phyloP scores from a whole-genome alignment of 176 grass and related monocot species.

The Avena eriantha region DNA sequence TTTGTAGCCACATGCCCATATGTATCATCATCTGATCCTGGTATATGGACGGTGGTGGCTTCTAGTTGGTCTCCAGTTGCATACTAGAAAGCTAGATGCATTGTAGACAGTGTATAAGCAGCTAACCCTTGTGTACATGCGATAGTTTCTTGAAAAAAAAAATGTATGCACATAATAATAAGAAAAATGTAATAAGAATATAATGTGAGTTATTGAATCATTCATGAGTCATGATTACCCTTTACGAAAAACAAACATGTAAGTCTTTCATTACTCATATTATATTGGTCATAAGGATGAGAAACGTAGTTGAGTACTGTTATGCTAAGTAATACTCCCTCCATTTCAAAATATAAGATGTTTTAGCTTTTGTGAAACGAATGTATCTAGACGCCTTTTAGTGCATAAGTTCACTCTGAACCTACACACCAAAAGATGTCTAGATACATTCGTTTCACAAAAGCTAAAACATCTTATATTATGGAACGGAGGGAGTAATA shows the following conservation, averaged over 20 bases:
- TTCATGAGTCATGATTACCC: neutral
- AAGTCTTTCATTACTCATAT: too few species aligned
- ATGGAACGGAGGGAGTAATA: neutral
- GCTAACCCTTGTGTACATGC: neutral
- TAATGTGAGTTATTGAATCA: neutral
- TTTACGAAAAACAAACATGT: neutral
- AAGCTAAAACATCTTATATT: too few species aligned
- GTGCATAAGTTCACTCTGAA: too few species aligned
- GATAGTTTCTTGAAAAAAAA: neutral
- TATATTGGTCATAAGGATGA: too few species aligned
- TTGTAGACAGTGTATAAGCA: neutral
- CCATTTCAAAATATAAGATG: too few species aligned
- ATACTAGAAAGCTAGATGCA: conserved; percentile 21
- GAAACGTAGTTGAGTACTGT: too few species aligned
- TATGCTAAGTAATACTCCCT: too few species aligned
- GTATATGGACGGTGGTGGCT: conserved; percentile 35
- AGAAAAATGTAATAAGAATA: neutral
- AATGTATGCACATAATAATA: neutral
- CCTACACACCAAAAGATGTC: too few species aligned
- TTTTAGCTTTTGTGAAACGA: too few species aligned
- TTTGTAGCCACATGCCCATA: neutral
- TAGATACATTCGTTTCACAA: too few species aligned
- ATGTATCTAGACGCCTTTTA: too few species aligned
- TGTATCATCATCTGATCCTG: conserved; percentile 38
- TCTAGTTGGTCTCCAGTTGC: neutral